Conservation (phyloP, 805 yeast genomes). For the Priceomyces haplophilus region DNA sequence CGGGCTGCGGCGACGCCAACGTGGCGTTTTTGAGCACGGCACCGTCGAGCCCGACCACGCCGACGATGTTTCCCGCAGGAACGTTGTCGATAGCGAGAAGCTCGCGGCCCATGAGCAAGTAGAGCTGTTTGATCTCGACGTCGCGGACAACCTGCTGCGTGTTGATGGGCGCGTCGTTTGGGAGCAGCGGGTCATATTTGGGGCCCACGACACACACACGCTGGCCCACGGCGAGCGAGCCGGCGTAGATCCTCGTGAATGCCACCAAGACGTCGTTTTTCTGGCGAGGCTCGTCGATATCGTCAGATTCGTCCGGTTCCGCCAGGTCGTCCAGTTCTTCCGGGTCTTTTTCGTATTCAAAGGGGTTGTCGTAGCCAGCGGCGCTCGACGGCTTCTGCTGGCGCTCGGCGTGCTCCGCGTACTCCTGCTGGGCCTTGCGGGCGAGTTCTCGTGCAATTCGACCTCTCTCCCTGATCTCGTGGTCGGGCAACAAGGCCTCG, state of each 20-base stretch:
- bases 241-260: conserved; percentile 85
- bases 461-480: conserved; percentile 61
- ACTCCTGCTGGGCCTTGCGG: too few species aligned
- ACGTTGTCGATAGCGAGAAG: conserved; percentile 71
- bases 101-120: conserved; percentile 89
- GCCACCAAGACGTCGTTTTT: conserved; percentile 74
- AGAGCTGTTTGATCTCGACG: conserved; percentile 65
- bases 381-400: too few species aligned
- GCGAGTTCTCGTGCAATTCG: conserved; percentile 66
- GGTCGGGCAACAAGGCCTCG: conserved; percentile 40
- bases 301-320: conserved; percentile 32
- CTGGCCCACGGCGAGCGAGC: conserved; percentile 74
- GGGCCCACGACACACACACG: conserved; percentile 79
- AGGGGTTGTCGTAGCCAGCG: too few species aligned
- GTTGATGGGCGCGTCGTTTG: conserved; percentile 28
- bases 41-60: conserved; percentile 86
- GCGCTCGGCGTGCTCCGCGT: too few species aligned
- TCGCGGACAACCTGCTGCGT: conserved; percentile 55
- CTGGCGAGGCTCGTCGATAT: conserved; percentile 42
- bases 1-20: conserved; percentile 52
- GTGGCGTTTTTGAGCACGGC: conserved; percentile 86
- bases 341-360: conserved; percentile 43
- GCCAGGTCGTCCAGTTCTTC: background rate
- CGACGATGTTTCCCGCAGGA: conserved; percentile 94
- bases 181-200: conserved; percentile 65